phyloP scores from a whole-genome alignment of 2,329 filamentous ascomycete species.

The Aspergillus carbonarius region DNA sequence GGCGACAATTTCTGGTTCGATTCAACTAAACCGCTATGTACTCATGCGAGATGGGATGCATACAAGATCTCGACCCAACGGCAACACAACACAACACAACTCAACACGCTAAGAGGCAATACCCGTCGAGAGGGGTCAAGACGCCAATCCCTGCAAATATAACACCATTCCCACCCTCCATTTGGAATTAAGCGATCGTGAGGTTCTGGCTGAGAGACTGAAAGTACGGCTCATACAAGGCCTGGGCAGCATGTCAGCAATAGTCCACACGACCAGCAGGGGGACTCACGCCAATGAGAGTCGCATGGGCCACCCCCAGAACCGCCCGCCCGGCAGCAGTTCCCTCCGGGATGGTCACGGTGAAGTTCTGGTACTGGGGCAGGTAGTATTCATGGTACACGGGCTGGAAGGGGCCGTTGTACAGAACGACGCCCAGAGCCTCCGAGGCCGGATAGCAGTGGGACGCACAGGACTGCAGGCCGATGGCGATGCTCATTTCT shows the following conservation, averaged over 20 bases:
- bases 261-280: neutral
- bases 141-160: too few relatives aligned
- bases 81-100: too few relatives aligned
- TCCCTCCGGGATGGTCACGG: conserved; percentile 24
- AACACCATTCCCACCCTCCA: too few relatives aligned
- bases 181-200: neutral
- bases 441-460: conserved; percentile 21
- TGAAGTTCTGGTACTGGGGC: conserved; percentile 34
- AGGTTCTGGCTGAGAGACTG: neutral
- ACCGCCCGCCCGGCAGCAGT: conserved; percentile 17
- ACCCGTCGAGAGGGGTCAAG: too few relatives aligned
- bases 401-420: conserved; percentile 30
- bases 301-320: conserved; percentile 30
- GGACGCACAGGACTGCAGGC: conserved; percentile 26
- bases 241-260: neutral
- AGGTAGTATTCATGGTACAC: conserved; percentile 22
- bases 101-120: too few relatives aligned
- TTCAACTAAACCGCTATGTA: neutral
- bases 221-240: neutral
- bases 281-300: conserved; percentile 31
- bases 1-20: neutral
- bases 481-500: conserved; percentile 32
- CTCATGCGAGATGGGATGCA: too few relatives aligned
- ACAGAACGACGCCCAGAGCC: conserved; percentile 26
- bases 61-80: too few relatives aligned